These are phyloP conservation scores for Mycena polygramma DNA, from an alignment of 768 basidiomycete species.

Conservation along the genomic window DNA sequence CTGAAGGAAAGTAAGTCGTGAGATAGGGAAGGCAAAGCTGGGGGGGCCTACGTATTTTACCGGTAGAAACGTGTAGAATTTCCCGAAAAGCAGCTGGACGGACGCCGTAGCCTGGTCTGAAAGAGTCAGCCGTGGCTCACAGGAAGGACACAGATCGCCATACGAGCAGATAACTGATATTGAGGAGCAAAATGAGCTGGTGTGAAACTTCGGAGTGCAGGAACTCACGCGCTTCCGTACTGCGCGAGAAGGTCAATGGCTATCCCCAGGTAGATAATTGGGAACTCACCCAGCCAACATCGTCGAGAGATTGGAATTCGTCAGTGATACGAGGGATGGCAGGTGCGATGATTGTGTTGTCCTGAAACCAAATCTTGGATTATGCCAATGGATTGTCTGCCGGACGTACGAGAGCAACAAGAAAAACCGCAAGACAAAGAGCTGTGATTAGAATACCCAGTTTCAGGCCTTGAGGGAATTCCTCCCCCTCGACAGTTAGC, in stretches of 20 bases:
- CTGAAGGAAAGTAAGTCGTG: neutral
- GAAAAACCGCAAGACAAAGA: constrained; percentile 32
- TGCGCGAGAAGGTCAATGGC: neutral
- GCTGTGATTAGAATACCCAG: constrained; percentile 13
- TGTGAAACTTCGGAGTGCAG: no score
- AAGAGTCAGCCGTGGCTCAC: neutral
- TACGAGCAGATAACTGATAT: constrained; percentile 24
- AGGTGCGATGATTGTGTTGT: constrained; percentile 23
- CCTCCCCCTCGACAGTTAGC: constrained; percentile 4
- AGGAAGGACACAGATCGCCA: neutral
- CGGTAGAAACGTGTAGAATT: constrained; percentile 41
- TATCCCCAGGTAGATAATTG: no score
- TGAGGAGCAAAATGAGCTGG: neutral
- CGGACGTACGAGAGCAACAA: constrained; percentile 28
- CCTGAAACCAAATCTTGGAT: constrained; percentile 9
- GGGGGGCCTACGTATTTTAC: constrained; percentile 16
- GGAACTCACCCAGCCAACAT: constrained; percentile 38
- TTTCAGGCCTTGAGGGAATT: constrained; percentile 22
- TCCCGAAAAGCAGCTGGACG: constrained; percentile 41
- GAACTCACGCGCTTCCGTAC: constrained; percentile 33
- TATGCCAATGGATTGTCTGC: neutral
- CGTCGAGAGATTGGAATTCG: constrained; percentile 45
- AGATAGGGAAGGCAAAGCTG: neutral
- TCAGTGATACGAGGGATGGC: constrained; percentile 47
- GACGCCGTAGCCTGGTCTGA: constrained; percentile 35